Evolutionary conservation across 1,139 yeast genomes (phyloP).

Genomic region (Sugiyamaella novakii): DNA sequence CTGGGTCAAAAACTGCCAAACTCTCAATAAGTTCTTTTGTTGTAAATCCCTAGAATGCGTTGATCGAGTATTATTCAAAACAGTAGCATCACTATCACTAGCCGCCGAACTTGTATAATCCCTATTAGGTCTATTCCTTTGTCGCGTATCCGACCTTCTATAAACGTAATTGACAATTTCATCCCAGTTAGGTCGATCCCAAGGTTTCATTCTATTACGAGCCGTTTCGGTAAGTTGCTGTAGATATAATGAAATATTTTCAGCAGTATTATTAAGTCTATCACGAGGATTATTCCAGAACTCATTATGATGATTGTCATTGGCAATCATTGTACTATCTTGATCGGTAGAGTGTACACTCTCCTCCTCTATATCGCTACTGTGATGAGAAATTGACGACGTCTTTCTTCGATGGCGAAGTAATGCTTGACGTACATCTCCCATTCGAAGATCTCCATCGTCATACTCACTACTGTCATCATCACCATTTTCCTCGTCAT

Average conservation of each 20-base stretch:
- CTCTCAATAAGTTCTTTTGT: slow-evolving; percentile 19
- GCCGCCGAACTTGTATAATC: slow-evolving; percentile 18
- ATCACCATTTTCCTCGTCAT: slow-evolving; percentile 10
- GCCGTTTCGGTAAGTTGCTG: slow-evolving; percentile 33
- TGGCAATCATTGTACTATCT: slow-evolving; percentile 40
- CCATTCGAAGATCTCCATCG: slow-evolving; percentile 23
- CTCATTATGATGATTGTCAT: slow-evolving; percentile 30
- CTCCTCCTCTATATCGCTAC: neutral
- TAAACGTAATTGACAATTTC: slow-evolving; percentile 33
- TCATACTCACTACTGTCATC: slow-evolving; percentile 21
- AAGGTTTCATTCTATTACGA: slow-evolving; percentile 29
- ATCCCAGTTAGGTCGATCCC: slow-evolving; percentile 36
- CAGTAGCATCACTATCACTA: slow-evolving; percentile 33
- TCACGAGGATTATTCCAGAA: slow-evolving; percentile 17
- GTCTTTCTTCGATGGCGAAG: slow-evolving; percentile 11
- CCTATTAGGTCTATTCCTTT: neutral
- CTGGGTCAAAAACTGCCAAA: slow-evolving; percentile 23
- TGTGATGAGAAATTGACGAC: neutral
- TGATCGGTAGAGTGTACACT: neutral
- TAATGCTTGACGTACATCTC: slow-evolving; percentile 19
- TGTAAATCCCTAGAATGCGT: slow-evolving; percentile 10
- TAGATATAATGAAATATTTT: slow-evolving; percentile 32
- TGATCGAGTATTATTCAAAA: slow-evolving; percentile 7
- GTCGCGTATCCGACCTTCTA: slow-evolving; percentile 19
- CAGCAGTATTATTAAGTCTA: slow-evolving; percentile 28